These are phyloP conservation scores for Neofusicoccum sp. DNA, from an alignment of 2,329 filamentous ascomycete genomes.

Conservation along the genomic window DNA sequence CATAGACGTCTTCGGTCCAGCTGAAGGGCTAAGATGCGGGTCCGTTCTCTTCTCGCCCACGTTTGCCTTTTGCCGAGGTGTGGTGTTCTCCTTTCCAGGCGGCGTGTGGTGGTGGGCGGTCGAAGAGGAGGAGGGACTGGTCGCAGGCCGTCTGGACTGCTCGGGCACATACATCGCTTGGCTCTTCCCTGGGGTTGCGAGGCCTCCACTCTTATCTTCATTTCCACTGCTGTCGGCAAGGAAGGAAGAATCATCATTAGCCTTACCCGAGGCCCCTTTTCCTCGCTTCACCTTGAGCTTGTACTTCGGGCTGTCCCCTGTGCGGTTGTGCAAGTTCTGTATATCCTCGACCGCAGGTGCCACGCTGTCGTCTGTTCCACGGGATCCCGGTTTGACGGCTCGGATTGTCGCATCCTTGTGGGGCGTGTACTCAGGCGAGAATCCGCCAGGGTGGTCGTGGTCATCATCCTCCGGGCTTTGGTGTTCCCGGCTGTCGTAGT, in stretches of 20 bases:
- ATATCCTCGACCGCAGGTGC: conserved; percentile 28
- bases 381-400: conserved; percentile 57
- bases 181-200: conserved; percentile 2
- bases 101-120: conserved; percentile 23
- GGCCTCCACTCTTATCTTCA: conserved; percentile 43
- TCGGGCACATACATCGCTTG: conserved; percentile 25
- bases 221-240: conserved; percentile 58
- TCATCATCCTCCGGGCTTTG: conserved; percentile 29
- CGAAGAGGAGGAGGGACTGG: conserved; percentile 34
- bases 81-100: conserved; percentile 27
- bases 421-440: conserved; percentile 76
- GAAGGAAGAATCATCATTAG: conserved; percentile 49
- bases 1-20: conserved; percentile 21
- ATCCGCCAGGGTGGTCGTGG: conserved; percentile 56
- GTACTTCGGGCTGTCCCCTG: conserved; percentile 37
- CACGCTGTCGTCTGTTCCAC: conserved; percentile 22
- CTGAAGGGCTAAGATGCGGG: conserved; percentile 23
- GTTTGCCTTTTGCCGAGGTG: conserved; percentile 28
- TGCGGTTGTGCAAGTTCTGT: conserved; percentile 29
- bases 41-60: conserved; percentile 31
- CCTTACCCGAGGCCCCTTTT: conserved; percentile 27
- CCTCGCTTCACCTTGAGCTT: conserved; percentile 45
- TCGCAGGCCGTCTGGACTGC: conserved; percentile 34
- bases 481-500: conserved; percentile 34
- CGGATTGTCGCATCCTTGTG: conserved; percentile 72